Evolutionary conservation across 345 rosid genomes (phyloP).

Genomic region (Camelina neglecta): DNA sequence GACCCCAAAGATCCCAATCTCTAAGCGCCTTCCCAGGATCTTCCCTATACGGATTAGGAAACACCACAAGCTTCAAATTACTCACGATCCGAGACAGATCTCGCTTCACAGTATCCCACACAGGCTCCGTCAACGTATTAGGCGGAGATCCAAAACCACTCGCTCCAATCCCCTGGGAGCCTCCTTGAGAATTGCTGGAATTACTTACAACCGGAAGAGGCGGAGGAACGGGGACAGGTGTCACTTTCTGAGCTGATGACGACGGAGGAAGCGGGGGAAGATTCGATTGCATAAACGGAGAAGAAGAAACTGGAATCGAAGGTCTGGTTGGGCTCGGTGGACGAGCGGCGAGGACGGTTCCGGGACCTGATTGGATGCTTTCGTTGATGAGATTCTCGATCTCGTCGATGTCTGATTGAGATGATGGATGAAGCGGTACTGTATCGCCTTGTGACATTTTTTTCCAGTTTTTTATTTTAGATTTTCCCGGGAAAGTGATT

Average conservation of each 20-base stretch:
- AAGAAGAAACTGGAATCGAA: slow-evolving; percentile 72
- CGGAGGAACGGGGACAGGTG: slow-evolving; percentile 47
- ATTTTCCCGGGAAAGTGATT: slow-evolving; percentile 31
- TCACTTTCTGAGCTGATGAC: slow-evolving; percentile 46
- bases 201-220: slow-evolving; percentile 46
- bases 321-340: slow-evolving; percentile 78
- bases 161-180: slow-evolving; percentile 18
- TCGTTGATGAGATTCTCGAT: slow-evolving; percentile 85
- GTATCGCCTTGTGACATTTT: slow-evolving; percentile 82
- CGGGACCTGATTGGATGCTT: slow-evolving; percentile 63
- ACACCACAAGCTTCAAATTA: slow-evolving; percentile 94
- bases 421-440: slow-evolving; percentile 72
- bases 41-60: slow-evolving; percentile 88
- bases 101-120: slow-evolving; percentile 96
- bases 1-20: slow-evolving; percentile 99
- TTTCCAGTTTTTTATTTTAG: neutral
- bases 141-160: slow-evolving; percentile 67
- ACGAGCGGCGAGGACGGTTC: slow-evolving; percentile 81
- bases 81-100: slow-evolving; percentile 97
- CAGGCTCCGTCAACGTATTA: slow-evolving; percentile 95
- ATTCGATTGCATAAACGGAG: slow-evolving; percentile 64
- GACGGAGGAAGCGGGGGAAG: slow-evolving; percentile 56
- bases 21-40: slow-evolving; percentile 98
- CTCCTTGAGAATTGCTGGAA: slow-evolving; percentile 25
- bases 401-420: slow-evolving; percentile 97